Base-by-base conservation (phyloP, 2,329 filamentous ascomycete species). In the Fusarium coffeatum region DNA sequence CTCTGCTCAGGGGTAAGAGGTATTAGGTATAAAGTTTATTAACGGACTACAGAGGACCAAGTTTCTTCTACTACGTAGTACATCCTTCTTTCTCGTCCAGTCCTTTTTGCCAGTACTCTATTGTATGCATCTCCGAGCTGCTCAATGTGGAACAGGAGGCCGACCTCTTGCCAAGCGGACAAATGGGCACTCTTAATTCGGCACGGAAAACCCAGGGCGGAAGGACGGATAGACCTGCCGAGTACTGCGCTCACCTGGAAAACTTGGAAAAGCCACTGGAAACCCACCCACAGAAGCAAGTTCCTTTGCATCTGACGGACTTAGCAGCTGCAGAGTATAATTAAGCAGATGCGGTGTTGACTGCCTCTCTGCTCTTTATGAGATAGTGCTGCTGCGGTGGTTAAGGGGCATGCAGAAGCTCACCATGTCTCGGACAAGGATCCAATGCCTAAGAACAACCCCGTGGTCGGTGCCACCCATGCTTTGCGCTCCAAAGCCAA, bases 381-480 rank as follows among this genome's bases (percentile, higher is more conserved):
- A 59, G 45, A 64, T 64, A 59, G 51, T 64, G 46, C 32, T 59
- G 66, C 72, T 76, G 74, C 74, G 66, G 66, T 71, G 64, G 56
- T 73, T 69, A 76, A 76, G 74, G 74, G 74, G 74, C 50, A 74
- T 71, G 74, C 74, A 75, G 64, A 59, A 69, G 70, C 65, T 73
- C 68, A 72, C 73, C 48, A 59, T 72, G 70, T 68, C 69, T 69
- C 22, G 63, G 60, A 72, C 71, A 46, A 56, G 73, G 73, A 64
- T 74, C 32, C 63, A 68, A 67, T 43, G 55, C 54, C 60, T 49
- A 51, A 56, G 54, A 75, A 63, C 71, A 69, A 74, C 72, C 69
- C 66, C 57, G 41, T 75, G 69, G 73, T 72, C 69, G 71, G 73
- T 75, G 73, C 68, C 67, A 73, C 55, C 73, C 73, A 74, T 75